Evolutionary conservation across 305 asterid genomes (phyloP).

Genomic region (Ilex paraguariensis): DNA sequence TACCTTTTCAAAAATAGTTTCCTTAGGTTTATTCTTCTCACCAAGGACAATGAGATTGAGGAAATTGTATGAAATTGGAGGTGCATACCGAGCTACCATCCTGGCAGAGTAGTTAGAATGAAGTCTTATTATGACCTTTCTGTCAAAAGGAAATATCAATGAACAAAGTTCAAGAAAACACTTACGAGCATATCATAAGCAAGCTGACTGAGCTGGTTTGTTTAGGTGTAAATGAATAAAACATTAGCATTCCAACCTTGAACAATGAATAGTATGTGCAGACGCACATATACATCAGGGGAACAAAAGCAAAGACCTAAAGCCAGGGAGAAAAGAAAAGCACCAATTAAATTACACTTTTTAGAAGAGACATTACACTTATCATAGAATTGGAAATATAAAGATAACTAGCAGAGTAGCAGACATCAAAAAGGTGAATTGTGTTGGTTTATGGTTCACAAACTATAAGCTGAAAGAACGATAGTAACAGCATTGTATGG

Average conservation of each 20-base stretch:
- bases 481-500: no score
- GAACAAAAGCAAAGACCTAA: slow-evolving; percentile 85
- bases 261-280: slow-evolving; percentile 96
- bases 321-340: slow-evolving; percentile 14
- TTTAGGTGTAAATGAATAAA: slow-evolving; percentile 87
- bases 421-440: no score
- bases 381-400: no score
- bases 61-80: slow-evolving; percentile 95
- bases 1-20: slow-evolving; percentile 88
- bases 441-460: no score
- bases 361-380: background rate
- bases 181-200: slow-evolving; percentile 99
- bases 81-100: slow-evolving; percentile 99
- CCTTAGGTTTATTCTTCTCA: slow-evolving; percentile 29
- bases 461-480: no score
- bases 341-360: slow-evolving; percentile 13
- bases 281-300: slow-evolving; percentile 94
- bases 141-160: background rate
- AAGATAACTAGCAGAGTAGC: no score
- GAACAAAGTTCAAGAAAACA: slow-evolving; percentile 10
- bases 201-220: slow-evolving; percentile 94
- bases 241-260: slow-evolving; percentile 93
- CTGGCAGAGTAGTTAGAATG: slow-evolving; percentile 39
- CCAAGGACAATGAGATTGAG: slow-evolving; percentile 92
- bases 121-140: background rate